phyloP scores from a whole-genome alignment of 2,329 filamentous ascomycete genomes.

The Aspergillus ibericus region DNA sequence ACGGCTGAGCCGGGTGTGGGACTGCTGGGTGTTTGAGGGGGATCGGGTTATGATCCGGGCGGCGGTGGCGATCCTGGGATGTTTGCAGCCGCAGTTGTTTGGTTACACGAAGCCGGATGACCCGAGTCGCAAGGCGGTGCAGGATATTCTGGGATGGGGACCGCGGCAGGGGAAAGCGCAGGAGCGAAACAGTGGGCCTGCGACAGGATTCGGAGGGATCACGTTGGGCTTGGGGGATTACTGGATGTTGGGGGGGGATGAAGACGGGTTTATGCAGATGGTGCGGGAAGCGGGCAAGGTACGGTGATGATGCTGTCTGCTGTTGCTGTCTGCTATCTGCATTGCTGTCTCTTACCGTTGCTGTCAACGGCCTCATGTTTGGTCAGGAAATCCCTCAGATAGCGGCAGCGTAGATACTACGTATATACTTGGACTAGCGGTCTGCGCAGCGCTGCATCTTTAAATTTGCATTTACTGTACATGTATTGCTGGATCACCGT shows the following conservation, averaged over 20 bases:
- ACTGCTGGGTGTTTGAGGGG: conserved; percentile 62
- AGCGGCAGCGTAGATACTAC: too few relatives aligned
- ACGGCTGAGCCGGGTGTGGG: conserved; percentile 58
- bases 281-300: conserved; percentile 46
- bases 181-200: conserved; percentile 36
- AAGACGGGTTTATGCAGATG: conserved; percentile 45
- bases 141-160: conserved; percentile 39
- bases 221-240: conserved; percentile 40
- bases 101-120: conserved; percentile 39
- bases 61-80: conserved; percentile 46
- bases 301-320: too few relatives aligned
- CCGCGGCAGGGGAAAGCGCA: conserved; percentile 34
- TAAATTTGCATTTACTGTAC: too few relatives aligned
- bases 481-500: too few relatives aligned
- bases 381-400: too few relatives aligned
- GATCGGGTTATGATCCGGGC: conserved; percentile 52
- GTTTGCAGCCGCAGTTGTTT: conserved; percentile 45
- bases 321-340: too few relatives aligned
- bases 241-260: conserved; percentile 43
- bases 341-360: too few relatives aligned
- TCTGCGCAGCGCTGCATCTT: too few relatives aligned
- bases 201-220: conserved; percentile 38
- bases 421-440: too few relatives aligned
- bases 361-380: too few relatives aligned
- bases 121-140: conserved; percentile 34